Evolutionary conservation across 139 green algal species (phyloP).

Genomic region (Volvox africanus): DNA sequence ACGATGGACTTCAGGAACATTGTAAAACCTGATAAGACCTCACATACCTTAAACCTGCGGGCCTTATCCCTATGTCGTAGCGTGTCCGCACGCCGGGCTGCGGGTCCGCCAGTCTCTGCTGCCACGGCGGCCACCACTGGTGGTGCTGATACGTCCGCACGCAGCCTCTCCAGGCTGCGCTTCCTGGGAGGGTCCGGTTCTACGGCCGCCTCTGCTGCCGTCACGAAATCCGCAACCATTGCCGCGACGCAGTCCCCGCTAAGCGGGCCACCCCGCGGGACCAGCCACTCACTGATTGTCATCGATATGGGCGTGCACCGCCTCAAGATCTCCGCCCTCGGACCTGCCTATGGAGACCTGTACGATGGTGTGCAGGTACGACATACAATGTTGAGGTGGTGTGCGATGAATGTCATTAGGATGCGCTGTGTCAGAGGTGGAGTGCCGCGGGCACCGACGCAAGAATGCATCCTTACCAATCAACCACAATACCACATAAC

Average conservation of each 20-base stretch:
- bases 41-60: no score
- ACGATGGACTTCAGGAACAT: no score
- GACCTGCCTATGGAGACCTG: slow-evolving; percentile 15
- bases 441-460: no score
- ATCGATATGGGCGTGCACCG: slow-evolving; percentile 34
- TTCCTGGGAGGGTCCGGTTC: background rate
- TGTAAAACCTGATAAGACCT: no score
- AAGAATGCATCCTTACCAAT: no score
- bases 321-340: slow-evolving; percentile 38
- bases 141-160: background rate
- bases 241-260: background rate
- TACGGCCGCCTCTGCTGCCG: background rate
- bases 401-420: background rate
- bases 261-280: background rate
- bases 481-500: no score
- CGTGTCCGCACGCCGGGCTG: background rate
- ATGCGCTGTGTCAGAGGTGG: no score
- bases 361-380: slow-evolving; percentile 45
- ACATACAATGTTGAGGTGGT: background rate
- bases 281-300: slow-evolving; percentile 11
- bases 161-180: background rate
- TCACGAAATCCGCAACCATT: background rate
- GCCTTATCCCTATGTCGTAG: background rate
- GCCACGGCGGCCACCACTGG: background rate
- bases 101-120: background rate